Base-by-base conservation (phyloP, 352 stramenopile genomes). In the Pseudoperonospora humuli region DNA sequence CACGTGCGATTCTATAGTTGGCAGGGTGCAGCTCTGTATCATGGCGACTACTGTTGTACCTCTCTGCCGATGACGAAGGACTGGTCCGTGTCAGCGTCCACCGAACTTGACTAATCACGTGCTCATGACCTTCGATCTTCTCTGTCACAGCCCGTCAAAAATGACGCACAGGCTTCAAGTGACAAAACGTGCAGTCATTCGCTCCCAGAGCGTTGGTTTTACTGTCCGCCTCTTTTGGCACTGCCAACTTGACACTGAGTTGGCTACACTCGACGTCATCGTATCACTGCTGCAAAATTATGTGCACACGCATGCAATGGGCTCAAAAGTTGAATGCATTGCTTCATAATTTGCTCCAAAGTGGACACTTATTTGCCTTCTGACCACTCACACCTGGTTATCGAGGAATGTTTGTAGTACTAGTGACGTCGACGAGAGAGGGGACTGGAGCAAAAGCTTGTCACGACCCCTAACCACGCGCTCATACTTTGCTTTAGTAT, bases 401-500 rank as follows among this genome's bases (percentile, higher is more conserved):
- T n/a, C n/a, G n/a, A n/a, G n/a, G n/a, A n/a, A n/a, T n/a, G n/a
- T n/a, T n/a, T n/a, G n/a, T n/a, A n/a, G n/a, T n/a, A 3, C 10
- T 15, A 32, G 35, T 54, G 59, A 68, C 59, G 59, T 68, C 54
- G 50, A 58, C 23, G 40, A 33, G 21, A 15, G 5, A 34, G 20
- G 18, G 4, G 21, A 39, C 21, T n/a, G 7, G 7, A 18, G 41
- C 21, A 13, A 40, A 54, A 62, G 61, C 18, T 53, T 57, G 57
- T 70, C 61, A 70, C 32, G 19, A 38, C 32, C 32, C 32, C 32
- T 38, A 24, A 2, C 32, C 32, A 14, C 14, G 1, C 15, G 8
- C 9, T 37, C 14, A 37, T 3, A 44, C 29, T 38, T 24, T 50
- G 17, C 19, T 39, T 31, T 20, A 55, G 41, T 59, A 33, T 43